phyloP scores from a whole-genome alignment of 1,284 basidiomycete genomes.

The Agaricales sp. region DNA sequence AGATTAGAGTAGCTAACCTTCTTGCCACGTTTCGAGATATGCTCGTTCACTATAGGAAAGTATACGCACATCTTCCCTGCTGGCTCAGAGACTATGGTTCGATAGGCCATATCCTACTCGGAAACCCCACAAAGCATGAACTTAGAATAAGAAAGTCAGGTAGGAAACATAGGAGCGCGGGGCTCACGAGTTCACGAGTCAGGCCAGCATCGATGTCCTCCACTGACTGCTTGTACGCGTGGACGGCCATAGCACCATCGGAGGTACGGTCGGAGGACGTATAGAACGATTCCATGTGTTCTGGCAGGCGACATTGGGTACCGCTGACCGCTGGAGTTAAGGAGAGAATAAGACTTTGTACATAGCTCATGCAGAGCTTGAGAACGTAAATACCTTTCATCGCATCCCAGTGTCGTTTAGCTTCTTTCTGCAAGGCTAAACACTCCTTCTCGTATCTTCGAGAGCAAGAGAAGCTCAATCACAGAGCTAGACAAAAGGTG shows the following conservation, averaged over 20 bases:
- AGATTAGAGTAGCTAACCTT: slow-evolving; percentile 55
- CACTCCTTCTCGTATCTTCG: no score
- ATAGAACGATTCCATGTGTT: slow-evolving; percentile 93
- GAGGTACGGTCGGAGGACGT: slow-evolving; percentile 74
- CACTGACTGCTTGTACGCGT: slow-evolving; percentile 91
- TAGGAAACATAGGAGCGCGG: slow-evolving; percentile 3
- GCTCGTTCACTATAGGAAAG: slow-evolving; percentile 90
- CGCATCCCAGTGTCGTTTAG: slow-evolving; percentile 90
- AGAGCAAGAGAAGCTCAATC: no score
- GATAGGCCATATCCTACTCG: slow-evolving; percentile 83
- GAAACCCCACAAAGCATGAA: background rate
- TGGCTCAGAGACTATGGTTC: slow-evolving; percentile 92
- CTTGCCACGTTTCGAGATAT: slow-evolving; percentile 91
- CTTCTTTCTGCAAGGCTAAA: slow-evolving; percentile 86
- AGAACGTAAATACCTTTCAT: slow-evolving; percentile 64
- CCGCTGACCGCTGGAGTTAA: slow-evolving; percentile 37
- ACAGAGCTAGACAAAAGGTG: no score
- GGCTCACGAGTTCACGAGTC: slow-evolving; percentile 71
- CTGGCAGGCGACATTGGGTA: slow-evolving; percentile 86
- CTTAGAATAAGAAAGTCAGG: slow-evolving; percentile 3
- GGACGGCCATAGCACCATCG: slow-evolving; percentile 93
- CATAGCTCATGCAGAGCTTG: no score
- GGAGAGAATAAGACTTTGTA: slow-evolving; percentile 2
- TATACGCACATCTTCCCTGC: slow-evolving; percentile 93
- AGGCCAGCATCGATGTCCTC: slow-evolving; percentile 89